Conservation (phyloP, 2,329 filamentous ascomycete species). For the Ceratocystis alfenasii region DNA sequence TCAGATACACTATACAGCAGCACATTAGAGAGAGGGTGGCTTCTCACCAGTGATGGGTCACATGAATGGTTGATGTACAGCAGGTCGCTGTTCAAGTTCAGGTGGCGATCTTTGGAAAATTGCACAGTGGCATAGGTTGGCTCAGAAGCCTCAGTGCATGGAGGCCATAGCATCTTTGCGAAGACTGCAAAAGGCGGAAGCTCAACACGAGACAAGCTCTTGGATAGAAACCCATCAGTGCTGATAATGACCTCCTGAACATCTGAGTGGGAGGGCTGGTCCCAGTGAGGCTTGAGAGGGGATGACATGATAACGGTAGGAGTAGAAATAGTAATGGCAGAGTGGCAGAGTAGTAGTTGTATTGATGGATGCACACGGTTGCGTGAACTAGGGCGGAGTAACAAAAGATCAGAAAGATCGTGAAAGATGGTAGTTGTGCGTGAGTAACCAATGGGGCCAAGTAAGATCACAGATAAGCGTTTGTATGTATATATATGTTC, state of each 20-base stretch:
- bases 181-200: conserved; percentile 53
- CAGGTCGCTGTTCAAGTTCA: conserved; percentile 54
- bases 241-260: conserved; percentile 46
- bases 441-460: no score
- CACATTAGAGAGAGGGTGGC: background rate
- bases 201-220: conserved; percentile 44
- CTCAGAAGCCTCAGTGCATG: conserved; percentile 43
- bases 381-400: no score
- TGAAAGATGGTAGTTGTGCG: background rate
- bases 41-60: conserved; percentile 50
- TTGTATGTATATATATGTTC: background rate
- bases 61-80: conserved; percentile 59
- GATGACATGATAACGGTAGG: conserved; percentile 34
- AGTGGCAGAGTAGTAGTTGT: background rate
- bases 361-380: background rate
- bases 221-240: conserved; percentile 45
- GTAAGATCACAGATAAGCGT: no score
- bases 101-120: conserved; percentile 42
- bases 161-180: conserved; percentile 54
- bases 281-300: conserved; percentile 47
- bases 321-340: no score
- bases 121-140: conserved; percentile 55
- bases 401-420: background rate
- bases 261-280: conserved; percentile 47
- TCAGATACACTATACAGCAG: background rate